Conservation (phyloP, 106 monocot species). For the Gastrodia elata region DNA sequence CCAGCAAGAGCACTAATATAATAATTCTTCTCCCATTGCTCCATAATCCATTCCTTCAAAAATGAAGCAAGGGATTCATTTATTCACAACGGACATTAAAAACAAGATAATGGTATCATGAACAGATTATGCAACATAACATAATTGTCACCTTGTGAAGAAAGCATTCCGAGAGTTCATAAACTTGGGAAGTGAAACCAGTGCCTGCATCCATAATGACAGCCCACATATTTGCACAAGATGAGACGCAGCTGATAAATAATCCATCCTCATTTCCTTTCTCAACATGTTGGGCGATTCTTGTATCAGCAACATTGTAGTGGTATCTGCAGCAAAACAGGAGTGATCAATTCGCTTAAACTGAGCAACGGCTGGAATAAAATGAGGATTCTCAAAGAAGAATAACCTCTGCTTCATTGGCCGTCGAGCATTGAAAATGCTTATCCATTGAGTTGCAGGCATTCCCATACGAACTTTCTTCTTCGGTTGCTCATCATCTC, state of each 20-base stretch:
- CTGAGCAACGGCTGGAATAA: not conserved
- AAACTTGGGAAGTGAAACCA: constrained; percentile 80
- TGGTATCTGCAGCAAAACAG: constrained; percentile 57
- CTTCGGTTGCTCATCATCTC: constrained; percentile 80
- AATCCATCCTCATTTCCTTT: constrained; percentile 91
- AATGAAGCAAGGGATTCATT: not conserved
- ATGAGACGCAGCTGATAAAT: constrained; percentile 80
- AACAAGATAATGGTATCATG: not conserved
- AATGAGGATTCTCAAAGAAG: not conserved
- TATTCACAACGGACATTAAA: not conserved
- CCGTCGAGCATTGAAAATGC: constrained; percentile 72
- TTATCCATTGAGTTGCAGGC: constrained; percentile 95
- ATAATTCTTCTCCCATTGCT: constrained; percentile 88
- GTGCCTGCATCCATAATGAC: constrained; percentile 99
- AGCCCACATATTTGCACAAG: constrained; percentile 81
- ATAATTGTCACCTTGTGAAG: constrained; percentile 58
- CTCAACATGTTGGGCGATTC: constrained; percentile 80
- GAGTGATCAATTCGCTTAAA: not conserved
- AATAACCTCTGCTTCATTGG: constrained; percentile 99
- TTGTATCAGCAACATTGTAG: constrained; percentile 83
- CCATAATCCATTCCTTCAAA: constrained; percentile 85
- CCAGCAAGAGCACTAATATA: constrained; percentile 81
- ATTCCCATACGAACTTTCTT: constrained; percentile 79
- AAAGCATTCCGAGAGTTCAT: constrained; percentile 74
- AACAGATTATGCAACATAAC: no score